Evolutionary conservation across 345 rosid genomes (phyloP).

Genomic region (Barbarea vulgaris): DNA sequence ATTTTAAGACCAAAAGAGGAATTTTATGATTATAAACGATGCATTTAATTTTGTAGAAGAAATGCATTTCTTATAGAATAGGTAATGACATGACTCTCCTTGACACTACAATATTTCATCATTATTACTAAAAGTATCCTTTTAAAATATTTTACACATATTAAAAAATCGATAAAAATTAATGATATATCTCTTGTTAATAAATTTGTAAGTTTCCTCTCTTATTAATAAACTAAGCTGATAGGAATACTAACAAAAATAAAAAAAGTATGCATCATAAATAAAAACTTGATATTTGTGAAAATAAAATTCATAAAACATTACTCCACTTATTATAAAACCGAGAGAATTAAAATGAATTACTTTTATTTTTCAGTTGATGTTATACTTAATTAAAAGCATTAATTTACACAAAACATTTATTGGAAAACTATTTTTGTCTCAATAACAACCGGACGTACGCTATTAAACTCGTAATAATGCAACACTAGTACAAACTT

Average conservation of each 20-base stretch:
- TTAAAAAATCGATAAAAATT: background rate
- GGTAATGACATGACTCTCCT: background rate
- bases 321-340: background rate
- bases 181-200: background rate
- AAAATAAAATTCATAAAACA: background rate
- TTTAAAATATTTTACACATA: background rate
- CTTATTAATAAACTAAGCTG: background rate
- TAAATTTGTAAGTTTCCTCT: background rate
- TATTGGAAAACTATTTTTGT: background rate
- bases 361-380: background rate
- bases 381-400: too few relatives aligned
- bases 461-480: background rate
- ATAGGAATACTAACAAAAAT: too few relatives aligned
- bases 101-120: background rate
- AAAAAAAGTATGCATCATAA: background rate
- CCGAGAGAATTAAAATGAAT: background rate
- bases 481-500: background rate
- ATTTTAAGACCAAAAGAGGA: slow-evolving; percentile 9
- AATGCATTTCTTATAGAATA: background rate
- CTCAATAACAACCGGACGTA: background rate
- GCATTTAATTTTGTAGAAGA: background rate
- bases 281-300: background rate
- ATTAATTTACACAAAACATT: too few relatives aligned
- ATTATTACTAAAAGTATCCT: background rate
- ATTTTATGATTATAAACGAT: background rate